Conservation (phyloP, 1,139 yeast genomes). For the Wickerhamomyces sp. region DNA sequence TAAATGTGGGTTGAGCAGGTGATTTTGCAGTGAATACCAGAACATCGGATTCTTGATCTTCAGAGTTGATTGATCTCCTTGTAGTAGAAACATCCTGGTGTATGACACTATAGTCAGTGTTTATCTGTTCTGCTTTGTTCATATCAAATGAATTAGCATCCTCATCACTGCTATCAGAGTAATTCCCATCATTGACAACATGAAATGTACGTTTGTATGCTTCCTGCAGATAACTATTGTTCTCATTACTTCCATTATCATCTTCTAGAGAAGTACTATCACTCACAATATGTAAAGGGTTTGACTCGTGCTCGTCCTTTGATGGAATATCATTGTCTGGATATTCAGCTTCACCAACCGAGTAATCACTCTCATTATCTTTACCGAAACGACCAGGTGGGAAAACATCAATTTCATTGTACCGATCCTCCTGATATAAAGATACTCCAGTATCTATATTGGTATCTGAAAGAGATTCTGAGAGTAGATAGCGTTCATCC, state of each 20-base stretch:
- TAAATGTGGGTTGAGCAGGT: slow-evolving; percentile 25
- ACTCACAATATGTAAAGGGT: slow-evolving; percentile 7
- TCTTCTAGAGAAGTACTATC: not conserved
- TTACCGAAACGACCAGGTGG: not conserved
- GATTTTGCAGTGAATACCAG: slow-evolving; percentile 29
- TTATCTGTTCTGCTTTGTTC: slow-evolving; percentile 1
- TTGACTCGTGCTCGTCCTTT: not conserved
- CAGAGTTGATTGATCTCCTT: not conserved
- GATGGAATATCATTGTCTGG: slow-evolving; percentile 8
- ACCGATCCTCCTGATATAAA: too few relatives aligned
- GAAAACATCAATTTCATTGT: too few relatives aligned
- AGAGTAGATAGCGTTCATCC: too few relatives aligned
- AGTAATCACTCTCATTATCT: not conserved
- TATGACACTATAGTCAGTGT: slow-evolving; percentile 9
- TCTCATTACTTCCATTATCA: not conserved
- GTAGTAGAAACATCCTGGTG: slow-evolving; percentile 10
- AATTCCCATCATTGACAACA: slow-evolving; percentile 23
- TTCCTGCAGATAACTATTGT: not conserved
- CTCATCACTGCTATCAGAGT: slow-evolving; percentile 13
- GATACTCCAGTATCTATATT: too few relatives aligned
- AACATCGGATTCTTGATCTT: slow-evolving; percentile 17
- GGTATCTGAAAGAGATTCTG: too few relatives aligned
- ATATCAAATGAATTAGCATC: slow-evolving; percentile 6
- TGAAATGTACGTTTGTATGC: slow-evolving; percentile 7
- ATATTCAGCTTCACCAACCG: slow-evolving; percentile 2